Base-by-base conservation (phyloP, 768 basidiomycete species). In the Cantharellus anzutake region DNA sequence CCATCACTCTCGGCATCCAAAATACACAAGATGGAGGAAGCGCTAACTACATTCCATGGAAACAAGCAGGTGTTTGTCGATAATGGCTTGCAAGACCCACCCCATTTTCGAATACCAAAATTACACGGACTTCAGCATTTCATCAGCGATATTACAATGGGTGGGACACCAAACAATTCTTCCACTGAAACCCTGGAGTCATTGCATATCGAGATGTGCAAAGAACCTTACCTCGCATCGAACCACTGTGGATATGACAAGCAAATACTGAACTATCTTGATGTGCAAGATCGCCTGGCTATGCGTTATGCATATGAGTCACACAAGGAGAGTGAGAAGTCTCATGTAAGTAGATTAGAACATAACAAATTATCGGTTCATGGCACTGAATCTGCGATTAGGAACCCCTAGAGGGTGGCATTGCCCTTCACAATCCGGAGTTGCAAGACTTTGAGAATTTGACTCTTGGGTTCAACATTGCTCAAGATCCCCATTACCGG, bases 81-180 rank as follows among this genome's bases (percentile, higher is more conserved):
- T 11, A 48, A 48, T 48, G 44, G 16, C 11, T 58, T 16, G 14
- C 4, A 0, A 2, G 57, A 14, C 11, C 5, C 5, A 3, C 66
- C 5, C 3, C 61, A 68, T 52, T 75, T 74, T 64, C 73, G 75
- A 50, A 65, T 77, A n/a, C 73, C 73, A 0, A 77, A 77, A 61
- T 61, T 77, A 1, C 74, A 76, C 59, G 67, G 63, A 11, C 60
- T 69, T 1, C 44, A 37, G 0, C 75, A 76, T 60, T 76, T 74
- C 61, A 11, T 61, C 1, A 5, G 59, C 0, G 42, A 59, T 4
- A 75, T 76, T 62, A 55, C 63, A 37, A 52, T 59, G 3, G 64
- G 66, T 44, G 75, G 76, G 2, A 67, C 71, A 0, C 64, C 70
- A 1, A 73, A 75, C 59, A 72, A 72, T 60, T 74, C 66, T 63